Base-by-base conservation (phyloP, 371 early-diverging fungal species). In the Mortierella sp. region DNA sequence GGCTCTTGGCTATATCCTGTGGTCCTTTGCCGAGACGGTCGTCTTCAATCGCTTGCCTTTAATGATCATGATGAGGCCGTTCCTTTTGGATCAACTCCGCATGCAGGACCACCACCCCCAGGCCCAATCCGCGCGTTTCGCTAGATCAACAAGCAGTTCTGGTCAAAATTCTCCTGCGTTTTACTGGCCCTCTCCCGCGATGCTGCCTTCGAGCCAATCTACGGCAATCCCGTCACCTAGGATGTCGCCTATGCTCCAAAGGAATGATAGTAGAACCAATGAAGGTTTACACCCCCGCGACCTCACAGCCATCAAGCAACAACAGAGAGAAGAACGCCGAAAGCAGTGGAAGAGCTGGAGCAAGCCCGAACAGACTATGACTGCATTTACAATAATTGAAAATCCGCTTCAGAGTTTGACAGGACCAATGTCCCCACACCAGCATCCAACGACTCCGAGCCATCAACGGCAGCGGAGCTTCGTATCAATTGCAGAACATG, bases 11-110 rank as follows among this genome's bases (percentile, higher is more conserved):
- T 91, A 84, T 65, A 84, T 89, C 1, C 77, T 87, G 0, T 91
- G 91, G 91, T 81, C 88, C 2, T 87, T 91, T 59, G 77, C 89
- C 9, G 91, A 91, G 59, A 88, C 88, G 58, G 81, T 86, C 6
- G 67, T 86, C 6, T 84, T 79, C 50, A 88, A 85, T 55, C 86
- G 87, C 32, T 83, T 84, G 6, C 91, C 91, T 0, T 58, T 91
- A n/a, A 72, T 84, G 57, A 68, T 88, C 24, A 84, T 86, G 69
- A 70, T 91, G 53, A 83, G 86, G 33, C 87, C 85, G 0, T 88
- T 87, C 65, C 80, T 91, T 15, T 70, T 85, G n/a, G 87, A 88
- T 24, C 87, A 86, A 28, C 58, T 89, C 13, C 65, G 78, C 1
- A 63, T 76, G 47, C 71, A 80, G 50, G 83, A 83, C 36, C 32